Percentiles rank a stretch among this genome's conserved stretches.
Evolutionary conservation across 768 basidiomycete species (phyloP).

Genomic region (Rhizopogon roseolus): DNA sequence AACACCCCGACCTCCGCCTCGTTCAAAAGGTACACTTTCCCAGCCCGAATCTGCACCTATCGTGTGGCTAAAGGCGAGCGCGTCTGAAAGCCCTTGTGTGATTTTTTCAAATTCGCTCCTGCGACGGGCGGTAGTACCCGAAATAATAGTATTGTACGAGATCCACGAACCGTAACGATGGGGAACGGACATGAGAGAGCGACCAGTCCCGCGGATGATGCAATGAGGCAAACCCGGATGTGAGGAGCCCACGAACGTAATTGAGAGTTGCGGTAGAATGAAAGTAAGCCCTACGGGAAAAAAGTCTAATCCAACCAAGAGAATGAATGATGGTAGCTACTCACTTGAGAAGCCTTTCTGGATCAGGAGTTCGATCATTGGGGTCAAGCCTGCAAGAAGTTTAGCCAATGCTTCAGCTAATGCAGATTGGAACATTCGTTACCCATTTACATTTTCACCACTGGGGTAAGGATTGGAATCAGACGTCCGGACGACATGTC

Average conservation of each 20-base stretch:
- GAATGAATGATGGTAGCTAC: slow-evolving; percentile 17
- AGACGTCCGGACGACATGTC: background rate
- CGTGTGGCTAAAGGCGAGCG: slow-evolving; percentile 88
- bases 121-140: slow-evolving; percentile 3
- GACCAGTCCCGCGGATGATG: slow-evolving; percentile 92
- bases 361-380: slow-evolving; percentile 83
- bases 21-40: slow-evolving; percentile 52
- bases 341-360: slow-evolving; percentile 78
- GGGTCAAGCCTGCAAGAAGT: slow-evolving; percentile 49
- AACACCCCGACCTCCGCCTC: slow-evolving; percentile 63
- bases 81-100: slow-evolving; percentile 79
- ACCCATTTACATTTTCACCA: slow-evolving; percentile 97
- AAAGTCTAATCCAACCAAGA: slow-evolving; percentile 4
- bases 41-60: slow-evolving; percentile 66
- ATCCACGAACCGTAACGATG: slow-evolving; percentile 55
- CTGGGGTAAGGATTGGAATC: slow-evolving; percentile 32
- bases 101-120: slow-evolving; percentile 85
- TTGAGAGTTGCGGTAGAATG: slow-evolving; percentile 93
- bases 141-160: slow-evolving; percentile 1
- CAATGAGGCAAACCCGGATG: slow-evolving; percentile 91
- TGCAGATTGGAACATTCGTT: slow-evolving; percentile 13
- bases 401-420: background rate
- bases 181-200: slow-evolving; percentile 84
- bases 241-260: slow-evolving; percentile 81
- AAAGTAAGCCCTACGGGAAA: slow-evolving; percentile 79